Evolutionary conservation across 2,329 filamentous ascomycete species (phyloP), one percentile per base, ranked within the genome.

Genomic region (Neurospora sp.): DNA sequence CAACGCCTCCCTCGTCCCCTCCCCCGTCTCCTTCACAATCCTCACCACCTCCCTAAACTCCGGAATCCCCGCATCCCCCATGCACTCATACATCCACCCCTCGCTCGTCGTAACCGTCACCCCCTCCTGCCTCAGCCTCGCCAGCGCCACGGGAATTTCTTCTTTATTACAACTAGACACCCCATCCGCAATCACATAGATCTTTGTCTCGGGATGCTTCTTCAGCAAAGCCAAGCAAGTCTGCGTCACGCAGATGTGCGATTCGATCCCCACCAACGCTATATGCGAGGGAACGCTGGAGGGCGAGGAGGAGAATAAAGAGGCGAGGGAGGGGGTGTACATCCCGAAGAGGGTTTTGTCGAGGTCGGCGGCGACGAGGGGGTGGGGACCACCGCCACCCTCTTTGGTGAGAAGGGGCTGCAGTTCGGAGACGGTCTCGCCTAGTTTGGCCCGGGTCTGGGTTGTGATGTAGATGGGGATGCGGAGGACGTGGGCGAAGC

Each of bases 271-370:
- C 17, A 97, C 90, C 73, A 98, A 88, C 69, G 92, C 90, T 68
- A 93, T 86, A 0, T 80, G 76, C 0, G 77, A 72, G 23, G 75
- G 40, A 72, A 62, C 5, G 81, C 73, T 4, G 77, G 68, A 3
- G 74, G 73, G 43, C 11, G 78, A 75, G 1, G 79, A 71, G 7
- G 77, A 42, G 70, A 80, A 76, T 23, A 77, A 75, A 4, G 81
- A 75, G 36, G 84, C 81, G 62, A 97, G 82, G 46, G 90, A 84
- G 0, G 93, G 91, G 1, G 91, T 88, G 78, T 89, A 86, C 94
- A 98, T 98, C 78, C 89, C 93, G 84, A 98, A 98, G 68, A 87
- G 85, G 5, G 93, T 95, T 83, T 98, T 98, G 84, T 98, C 95
- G 75, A 87, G 82, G 76, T 92, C 81, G 46, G 81, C 71, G 15